Base-by-base conservation (phyloP, 106 monocot species). In the Phalaenopsis equestris region DNA sequence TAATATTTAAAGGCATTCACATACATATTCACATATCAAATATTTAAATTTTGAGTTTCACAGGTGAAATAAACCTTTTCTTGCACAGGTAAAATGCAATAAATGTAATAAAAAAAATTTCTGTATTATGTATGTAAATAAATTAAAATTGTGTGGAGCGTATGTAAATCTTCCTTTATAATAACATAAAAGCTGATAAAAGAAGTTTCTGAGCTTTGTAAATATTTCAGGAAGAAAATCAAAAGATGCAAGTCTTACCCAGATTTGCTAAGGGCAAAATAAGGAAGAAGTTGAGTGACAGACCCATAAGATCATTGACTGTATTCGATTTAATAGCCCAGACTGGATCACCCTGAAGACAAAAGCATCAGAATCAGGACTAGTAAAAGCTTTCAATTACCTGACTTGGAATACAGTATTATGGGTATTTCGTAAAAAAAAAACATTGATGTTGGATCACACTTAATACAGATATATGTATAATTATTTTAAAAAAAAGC, bases 231-330 rank as follows among this genome's bases (percentile, higher is more conserved):
- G 24, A 6, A 23, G 57, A 65, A 65, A 8, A 65, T 65, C 24
- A 65, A 65, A 65, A 65, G 3, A 65, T 21, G 9, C 24, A 65
- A 24, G 21, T 65, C 78, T 65, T 85, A 97, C 97, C 88, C 46
- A 73, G 76, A 61, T 97, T 97, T 37, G 87, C 47, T 15, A 82
- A 16, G 15, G 96, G 97, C 56, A 94, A 74, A 67, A 97, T 67
- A 70, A 92, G 89, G 86, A 94, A 97, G 86, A 97, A 97, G 86
- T 97, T 97, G n/a, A 92, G 87, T 10, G 97, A 97, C 12, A 97
- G 79, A 45, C 84, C 88, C 12, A 97, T 36, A 56, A 94, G 84
- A 19, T 97, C 90, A 68, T 80, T 84, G 78, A 97, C 78, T 30
- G 94, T 94, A 14, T 58, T 83, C 8, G 84, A 78, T 2, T 76